A percentile compares a stretch with the other conserved stretches of the same genome.
These are phyloP conservation scores for Podaxis mareebaensis DNA, from an alignment of 768 basidiomycete species.

Conservation along the genomic window DNA sequence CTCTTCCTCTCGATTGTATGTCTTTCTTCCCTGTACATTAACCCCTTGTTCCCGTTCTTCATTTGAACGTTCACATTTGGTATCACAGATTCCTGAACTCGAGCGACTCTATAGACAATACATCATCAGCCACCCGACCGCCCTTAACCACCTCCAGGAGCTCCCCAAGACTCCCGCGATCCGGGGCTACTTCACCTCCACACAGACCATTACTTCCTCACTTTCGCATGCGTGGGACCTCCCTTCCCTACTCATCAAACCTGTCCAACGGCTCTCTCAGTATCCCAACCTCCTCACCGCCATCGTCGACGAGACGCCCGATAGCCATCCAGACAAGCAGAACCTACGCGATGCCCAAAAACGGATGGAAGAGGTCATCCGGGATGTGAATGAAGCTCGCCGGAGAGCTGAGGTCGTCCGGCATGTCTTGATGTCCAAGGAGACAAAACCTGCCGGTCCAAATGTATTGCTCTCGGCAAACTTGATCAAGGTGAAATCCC, in stretches of 20 bases:
- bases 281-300: constrained; percentile 84
- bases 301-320: constrained; percentile 74
- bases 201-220: constrained; percentile 63
- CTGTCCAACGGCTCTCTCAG: constrained; percentile 93
- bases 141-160: constrained; percentile 64
- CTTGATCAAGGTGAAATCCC: constrained; percentile 59
- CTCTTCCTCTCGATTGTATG: constrained; percentile 71
- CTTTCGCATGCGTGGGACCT: constrained; percentile 92
- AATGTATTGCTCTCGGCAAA: constrained; percentile 57
- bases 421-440: constrained; percentile 60
- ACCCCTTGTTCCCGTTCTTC: too few relatives aligned
- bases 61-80: background rate
- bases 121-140: constrained; percentile 77
- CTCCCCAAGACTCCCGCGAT: constrained; percentile 58
- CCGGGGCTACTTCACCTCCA: constrained; percentile 63
- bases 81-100: constrained; percentile 60
- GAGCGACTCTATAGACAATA: constrained; percentile 77
- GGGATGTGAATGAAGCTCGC: constrained; percentile 77
- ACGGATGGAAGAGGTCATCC: constrained; percentile 71
- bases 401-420: constrained; percentile 78
- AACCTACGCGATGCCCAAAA: constrained; percentile 52
- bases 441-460: constrained; percentile 34
- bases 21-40: constrained; percentile 18
- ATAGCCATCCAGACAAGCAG: constrained; percentile 65
- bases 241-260: constrained; percentile 92